A percentile compares a stretch with the other conserved stretches of the same genome.
phyloP scores from a whole-genome alignment of 2,329 filamentous ascomycete species.

The Beauveria bassiana region DNA sequence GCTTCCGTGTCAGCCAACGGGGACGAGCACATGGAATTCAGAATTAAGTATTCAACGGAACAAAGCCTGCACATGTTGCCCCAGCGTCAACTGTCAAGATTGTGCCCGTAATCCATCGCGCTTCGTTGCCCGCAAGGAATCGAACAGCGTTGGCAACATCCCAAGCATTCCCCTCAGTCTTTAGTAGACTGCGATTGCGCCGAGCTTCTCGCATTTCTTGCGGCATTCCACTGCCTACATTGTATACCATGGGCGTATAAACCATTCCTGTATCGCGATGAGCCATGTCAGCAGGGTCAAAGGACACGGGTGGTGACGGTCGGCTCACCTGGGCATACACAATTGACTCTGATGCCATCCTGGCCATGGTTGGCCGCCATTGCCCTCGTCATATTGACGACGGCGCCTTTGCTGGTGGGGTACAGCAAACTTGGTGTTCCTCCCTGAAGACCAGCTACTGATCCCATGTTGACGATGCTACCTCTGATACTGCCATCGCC shows the following conservation, averaged over 20 bases:
- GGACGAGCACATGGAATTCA: too few relatives aligned
- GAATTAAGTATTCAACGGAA: slow-evolving; percentile 1
- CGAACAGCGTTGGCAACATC: slow-evolving; percentile 32
- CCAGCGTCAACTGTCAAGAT: slow-evolving; percentile 36
- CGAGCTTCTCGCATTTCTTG: slow-evolving; percentile 29
- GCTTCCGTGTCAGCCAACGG: too few relatives aligned
- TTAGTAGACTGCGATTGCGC: slow-evolving; percentile 29
- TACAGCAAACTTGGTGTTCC: slow-evolving; percentile 38
- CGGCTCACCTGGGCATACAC: slow-evolving; percentile 35
- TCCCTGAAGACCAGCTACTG: slow-evolving; percentile 47
- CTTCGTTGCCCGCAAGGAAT: slow-evolving; percentile 32
- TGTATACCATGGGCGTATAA: slow-evolving; percentile 40
- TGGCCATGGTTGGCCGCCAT: slow-evolving; percentile 43
- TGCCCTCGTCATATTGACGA: slow-evolving; percentile 43
- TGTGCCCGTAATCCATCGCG: slow-evolving; percentile 36
- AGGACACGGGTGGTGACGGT: neutral
- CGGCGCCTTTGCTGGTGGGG: slow-evolving; percentile 39
- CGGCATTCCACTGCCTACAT: slow-evolving; percentile 27
- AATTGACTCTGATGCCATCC: slow-evolving; percentile 41
- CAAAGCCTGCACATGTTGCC: slow-evolving; percentile 23
- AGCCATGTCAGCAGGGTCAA: neutral
- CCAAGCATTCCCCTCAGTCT: slow-evolving; percentile 36
- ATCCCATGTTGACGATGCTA: slow-evolving; percentile 54
- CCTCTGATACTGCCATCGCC: slow-evolving; percentile 33
- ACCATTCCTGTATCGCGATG: slow-evolving; percentile 27